Evolutionary conservation across 768 basidiomycete species (phyloP).

Genomic region (Termitomyces sp.): DNA sequence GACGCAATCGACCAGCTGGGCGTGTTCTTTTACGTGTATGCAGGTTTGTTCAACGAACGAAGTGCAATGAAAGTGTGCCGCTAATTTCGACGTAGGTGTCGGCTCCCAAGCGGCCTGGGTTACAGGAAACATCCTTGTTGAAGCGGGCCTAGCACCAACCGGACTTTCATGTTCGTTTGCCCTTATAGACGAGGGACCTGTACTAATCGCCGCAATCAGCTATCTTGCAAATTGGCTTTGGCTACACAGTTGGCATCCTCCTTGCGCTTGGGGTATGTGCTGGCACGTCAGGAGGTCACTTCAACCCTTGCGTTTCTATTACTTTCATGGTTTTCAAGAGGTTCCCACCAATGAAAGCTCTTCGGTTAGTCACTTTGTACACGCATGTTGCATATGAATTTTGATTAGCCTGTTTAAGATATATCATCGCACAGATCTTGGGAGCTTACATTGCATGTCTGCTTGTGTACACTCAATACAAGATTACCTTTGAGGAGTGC

Average conservation of each 20-base stretch:
- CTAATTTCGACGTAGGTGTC: slow-evolving; percentile 29
- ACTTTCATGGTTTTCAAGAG: slow-evolving; percentile 44
- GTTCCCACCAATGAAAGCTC: slow-evolving; percentile 47
- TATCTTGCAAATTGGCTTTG: slow-evolving; percentile 49
- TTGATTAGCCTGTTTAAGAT: slow-evolving; percentile 28
- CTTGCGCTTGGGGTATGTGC: slow-evolving; percentile 49
- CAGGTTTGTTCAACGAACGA: slow-evolving; percentile 27
- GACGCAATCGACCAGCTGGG: slow-evolving; percentile 35
- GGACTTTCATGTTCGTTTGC: slow-evolving; percentile 44
- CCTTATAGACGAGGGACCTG: neutral
- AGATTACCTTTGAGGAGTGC: slow-evolving; percentile 33
- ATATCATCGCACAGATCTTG: slow-evolving; percentile 58
- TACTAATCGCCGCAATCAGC: slow-evolving; percentile 26
- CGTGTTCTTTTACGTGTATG: slow-evolving; percentile 55
- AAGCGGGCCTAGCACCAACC: slow-evolving; percentile 13
- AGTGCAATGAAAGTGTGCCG: neutral
- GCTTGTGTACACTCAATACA: slow-evolving; percentile 58
- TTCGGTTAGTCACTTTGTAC: slow-evolving; percentile 27
- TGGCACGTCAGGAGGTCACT: slow-evolving; percentile 56
- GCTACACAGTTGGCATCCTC: slow-evolving; percentile 54
- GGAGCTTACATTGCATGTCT: slow-evolving; percentile 62
- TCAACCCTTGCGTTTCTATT: slow-evolving; percentile 60
- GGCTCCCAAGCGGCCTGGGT: slow-evolving; percentile 48
- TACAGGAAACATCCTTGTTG: slow-evolving; percentile 37
- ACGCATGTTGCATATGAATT: neutral